Conservation (phyloP, 345 rosid genomes). For the Eucalyptus cloeziana region DNA sequence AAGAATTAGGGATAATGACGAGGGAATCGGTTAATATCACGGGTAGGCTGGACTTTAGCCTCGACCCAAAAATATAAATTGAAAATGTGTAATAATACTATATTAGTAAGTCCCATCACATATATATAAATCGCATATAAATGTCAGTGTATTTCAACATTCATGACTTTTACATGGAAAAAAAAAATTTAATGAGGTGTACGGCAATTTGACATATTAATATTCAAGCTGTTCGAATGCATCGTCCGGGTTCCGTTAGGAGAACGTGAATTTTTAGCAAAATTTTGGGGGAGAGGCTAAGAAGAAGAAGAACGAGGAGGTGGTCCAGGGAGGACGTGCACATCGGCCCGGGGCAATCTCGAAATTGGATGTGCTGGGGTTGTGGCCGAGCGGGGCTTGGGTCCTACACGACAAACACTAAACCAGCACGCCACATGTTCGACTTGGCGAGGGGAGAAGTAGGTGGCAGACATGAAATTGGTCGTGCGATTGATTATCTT, state of each 20-base stretch:
- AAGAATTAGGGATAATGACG: background rate
- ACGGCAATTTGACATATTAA: background rate
- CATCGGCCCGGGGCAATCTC: background rate
- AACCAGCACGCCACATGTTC: background rate
- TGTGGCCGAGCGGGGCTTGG: background rate
- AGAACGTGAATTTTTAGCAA: background rate
- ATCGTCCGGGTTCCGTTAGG: background rate
- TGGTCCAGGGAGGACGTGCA: background rate
- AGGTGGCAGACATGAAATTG: background rate
- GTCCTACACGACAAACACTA: background rate
- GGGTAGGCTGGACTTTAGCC: background rate
- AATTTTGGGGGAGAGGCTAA: background rate
- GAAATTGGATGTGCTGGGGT: background rate
- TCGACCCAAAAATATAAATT: accelerated
- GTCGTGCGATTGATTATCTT: background rate
- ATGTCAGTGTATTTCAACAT: background rate
- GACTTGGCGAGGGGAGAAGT: background rate
- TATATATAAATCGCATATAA: too few species aligned
- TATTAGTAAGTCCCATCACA: background rate
- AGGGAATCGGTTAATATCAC: background rate
- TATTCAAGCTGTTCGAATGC: too few species aligned
- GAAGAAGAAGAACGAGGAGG: background rate
- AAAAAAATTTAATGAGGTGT: background rate
- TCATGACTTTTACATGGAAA: too few species aligned
- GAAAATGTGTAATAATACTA: too few species aligned